A percentile compares a stretch with the other conserved stretches of the same genome.
Conservation (phyloP, 495 filamentous ascomycete species). For the Talaromyces stipitatus region DNA sequence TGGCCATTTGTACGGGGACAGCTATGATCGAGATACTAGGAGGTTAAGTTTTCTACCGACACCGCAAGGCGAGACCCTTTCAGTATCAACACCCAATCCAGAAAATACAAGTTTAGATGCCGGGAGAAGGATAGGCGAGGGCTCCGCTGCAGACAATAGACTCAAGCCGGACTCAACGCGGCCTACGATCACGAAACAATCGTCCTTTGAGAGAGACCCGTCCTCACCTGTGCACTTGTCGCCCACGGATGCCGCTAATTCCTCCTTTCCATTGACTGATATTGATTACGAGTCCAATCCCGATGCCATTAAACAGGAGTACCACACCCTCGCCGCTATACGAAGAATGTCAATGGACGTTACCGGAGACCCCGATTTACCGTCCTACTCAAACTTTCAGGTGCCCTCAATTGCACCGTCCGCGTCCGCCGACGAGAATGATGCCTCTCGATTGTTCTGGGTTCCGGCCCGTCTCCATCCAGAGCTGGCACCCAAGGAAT, state of each 20-base stretch:
- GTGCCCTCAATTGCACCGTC: conserved; percentile 70
- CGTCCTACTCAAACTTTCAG: conserved; percentile 58
- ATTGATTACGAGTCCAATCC: conserved; percentile 89
- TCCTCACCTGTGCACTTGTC: conserved; percentile 52
- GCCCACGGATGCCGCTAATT: conserved; percentile 59
- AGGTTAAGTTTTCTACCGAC: conserved; percentile 59
- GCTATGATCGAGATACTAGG: conserved; percentile 57
- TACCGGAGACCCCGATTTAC: conserved; percentile 85
- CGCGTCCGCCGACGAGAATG: conserved; percentile 69
- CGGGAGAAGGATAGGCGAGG: neutral
- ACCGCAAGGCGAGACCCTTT: conserved; percentile 40
- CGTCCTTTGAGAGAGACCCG: conserved; percentile 12
- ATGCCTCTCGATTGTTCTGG: conserved; percentile 86
- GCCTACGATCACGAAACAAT: conserved; percentile 1
- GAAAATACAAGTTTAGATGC: conserved; percentile 14
- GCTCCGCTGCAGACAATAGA: neutral
- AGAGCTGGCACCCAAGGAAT: conserved; percentile 91
- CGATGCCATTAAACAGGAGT: conserved; percentile 86
- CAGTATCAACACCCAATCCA: conserved; percentile 38
- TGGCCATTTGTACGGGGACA: conserved; percentile 88
- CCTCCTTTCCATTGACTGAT: conserved; percentile 79
- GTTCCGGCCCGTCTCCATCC: conserved; percentile 92
- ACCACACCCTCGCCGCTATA: conserved; percentile 91
- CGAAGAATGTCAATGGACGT: conserved; percentile 99
- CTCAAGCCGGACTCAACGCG: neutral